Evolutionary conservation across 2,329 filamentous ascomycete genomes (phyloP).

Genomic region (Gyromitra esculenta): DNA sequence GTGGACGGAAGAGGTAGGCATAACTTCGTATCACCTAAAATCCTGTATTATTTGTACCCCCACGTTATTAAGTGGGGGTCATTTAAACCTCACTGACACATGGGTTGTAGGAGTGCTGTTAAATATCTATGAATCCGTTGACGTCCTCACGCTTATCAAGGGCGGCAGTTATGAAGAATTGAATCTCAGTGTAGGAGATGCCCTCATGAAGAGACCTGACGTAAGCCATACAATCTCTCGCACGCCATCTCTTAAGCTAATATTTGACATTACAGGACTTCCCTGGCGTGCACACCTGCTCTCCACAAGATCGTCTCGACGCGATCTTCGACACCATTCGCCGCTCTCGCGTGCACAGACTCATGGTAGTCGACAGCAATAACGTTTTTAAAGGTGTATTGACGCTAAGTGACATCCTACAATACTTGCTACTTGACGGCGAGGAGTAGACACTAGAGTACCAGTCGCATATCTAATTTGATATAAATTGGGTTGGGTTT

Average conservation of each 20-base stretch:
- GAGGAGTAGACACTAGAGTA: slow-evolving; percentile 36
- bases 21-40: background rate
- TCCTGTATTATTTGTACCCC: background rate
- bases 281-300: slow-evolving; percentile 95
- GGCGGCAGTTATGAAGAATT: slow-evolving; percentile 92
- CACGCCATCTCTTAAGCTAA: slow-evolving; percentile 12
- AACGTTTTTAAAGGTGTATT: slow-evolving; percentile 87
- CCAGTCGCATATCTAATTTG: background rate
- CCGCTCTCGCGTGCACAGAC: slow-evolving; percentile 89
- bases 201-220: slow-evolving; percentile 83
- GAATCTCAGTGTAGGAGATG: slow-evolving; percentile 84
- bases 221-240: slow-evolving; percentile 62
- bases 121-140: slow-evolving; percentile 97
- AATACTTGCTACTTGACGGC: slow-evolving; percentile 87
- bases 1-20: slow-evolving; percentile 76
- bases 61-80: background rate
- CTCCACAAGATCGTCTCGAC: slow-evolving; percentile 87
- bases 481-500: background rate
- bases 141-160: slow-evolving; percentile 95
- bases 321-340: slow-evolving; percentile 97
- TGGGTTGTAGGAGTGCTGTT: slow-evolving; percentile 71
- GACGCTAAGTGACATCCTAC: slow-evolving; percentile 93
- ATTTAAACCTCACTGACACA: background rate
- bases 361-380: slow-evolving; percentile 92
- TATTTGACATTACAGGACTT: slow-evolving; percentile 71